These are phyloP conservation scores for Leishmania amazonensis DNA, from an alignment of 208 protist genomes.

Conservation along the genomic window DNA sequence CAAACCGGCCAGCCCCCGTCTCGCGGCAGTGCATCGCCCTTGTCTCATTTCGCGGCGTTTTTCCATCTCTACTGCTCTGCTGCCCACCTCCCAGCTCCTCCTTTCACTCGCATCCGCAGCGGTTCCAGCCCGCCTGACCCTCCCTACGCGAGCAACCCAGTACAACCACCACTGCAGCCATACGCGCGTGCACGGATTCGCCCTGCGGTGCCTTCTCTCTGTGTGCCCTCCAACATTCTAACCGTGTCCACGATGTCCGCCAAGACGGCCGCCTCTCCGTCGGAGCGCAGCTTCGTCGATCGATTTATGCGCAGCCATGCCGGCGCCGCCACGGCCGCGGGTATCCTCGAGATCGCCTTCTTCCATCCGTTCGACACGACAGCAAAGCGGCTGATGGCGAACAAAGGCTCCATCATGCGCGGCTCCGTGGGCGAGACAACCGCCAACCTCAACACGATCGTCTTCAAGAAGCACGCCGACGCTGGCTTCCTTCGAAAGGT, in stretches of 20 bases:
- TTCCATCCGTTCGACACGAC: slow-evolving; percentile 92
- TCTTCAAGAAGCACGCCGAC: slow-evolving; percentile 81
- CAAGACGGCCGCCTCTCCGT: slow-evolving; percentile 11
- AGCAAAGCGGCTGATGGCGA: slow-evolving; percentile 90
- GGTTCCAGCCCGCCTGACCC: not conserved
- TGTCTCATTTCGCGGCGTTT: not conserved
- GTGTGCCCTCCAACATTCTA: not conserved
- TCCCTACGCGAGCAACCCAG: not conserved
- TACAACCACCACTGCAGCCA: not conserved
- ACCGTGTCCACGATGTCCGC: slow-evolving; percentile 22
- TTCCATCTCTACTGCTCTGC: not conserved
- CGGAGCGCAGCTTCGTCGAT: slow-evolving; percentile 44
- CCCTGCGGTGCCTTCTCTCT: not conserved
- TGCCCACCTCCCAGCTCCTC: not conserved
- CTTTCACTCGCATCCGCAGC: not conserved
- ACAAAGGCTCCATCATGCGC: slow-evolving; percentile 58
- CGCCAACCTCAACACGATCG: slow-evolving; percentile 70
- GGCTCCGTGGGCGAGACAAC: slow-evolving; percentile 43
- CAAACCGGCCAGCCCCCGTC: not conserved
- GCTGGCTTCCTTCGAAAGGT: slow-evolving; percentile 59
- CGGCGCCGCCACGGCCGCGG: slow-evolving; percentile 68
- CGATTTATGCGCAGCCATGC: slow-evolving; percentile 55
- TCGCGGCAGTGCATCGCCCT: not conserved
- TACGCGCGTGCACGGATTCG: not conserved
- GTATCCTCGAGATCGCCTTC: slow-evolving; percentile 83